Conservation (phyloP, 768 basidiomycete genomes). For the Leccinum boreale region DNA sequence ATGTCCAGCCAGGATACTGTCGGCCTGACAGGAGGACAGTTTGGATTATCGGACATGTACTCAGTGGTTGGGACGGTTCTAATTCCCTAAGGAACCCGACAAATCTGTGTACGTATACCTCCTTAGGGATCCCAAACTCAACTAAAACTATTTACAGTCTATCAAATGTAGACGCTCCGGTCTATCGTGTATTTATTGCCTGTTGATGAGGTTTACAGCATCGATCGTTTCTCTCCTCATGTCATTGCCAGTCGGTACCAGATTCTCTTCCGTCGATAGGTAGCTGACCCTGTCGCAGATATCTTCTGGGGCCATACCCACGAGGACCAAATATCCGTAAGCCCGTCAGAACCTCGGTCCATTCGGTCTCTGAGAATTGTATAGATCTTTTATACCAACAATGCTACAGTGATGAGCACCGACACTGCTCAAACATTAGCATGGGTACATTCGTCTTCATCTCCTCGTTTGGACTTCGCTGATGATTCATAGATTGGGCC, state of each 20-base stretch:
- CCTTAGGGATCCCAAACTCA: not conserved
- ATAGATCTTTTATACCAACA: conserved; percentile 72
- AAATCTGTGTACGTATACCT: conserved; percentile 55
- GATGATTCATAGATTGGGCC: conserved; percentile 53
- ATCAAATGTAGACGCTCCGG: conserved; percentile 40
- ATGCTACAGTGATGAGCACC: conserved; percentile 56
- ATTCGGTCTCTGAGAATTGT: not conserved
- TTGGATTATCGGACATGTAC: conserved; percentile 57
- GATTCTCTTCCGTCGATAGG: not conserved
- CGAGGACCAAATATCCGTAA: conserved; percentile 66
- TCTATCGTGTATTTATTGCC: not conserved
- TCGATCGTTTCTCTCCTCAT: conserved; percentile 76
- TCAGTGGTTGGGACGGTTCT: conserved; percentile 68
- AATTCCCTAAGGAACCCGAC: conserved; percentile 64
- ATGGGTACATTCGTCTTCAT: conserved; percentile 37
- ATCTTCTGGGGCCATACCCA: conserved; percentile 81
- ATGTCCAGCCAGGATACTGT: not conserved
- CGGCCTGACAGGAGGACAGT: conserved; percentile 29
- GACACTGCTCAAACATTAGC: conserved; percentile 54
- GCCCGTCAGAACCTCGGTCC: conserved; percentile 7
- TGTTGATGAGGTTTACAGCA: conserved; percentile 34
- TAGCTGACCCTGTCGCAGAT: conserved; percentile 35
- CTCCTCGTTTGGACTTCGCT: conserved; percentile 4
- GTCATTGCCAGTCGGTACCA: conserved; percentile 65
- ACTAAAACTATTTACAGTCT: conserved; percentile 31